Evolutionary conservation across 169 alveolate species (phyloP).

Genomic region (Perkinsus marinus): DNA sequence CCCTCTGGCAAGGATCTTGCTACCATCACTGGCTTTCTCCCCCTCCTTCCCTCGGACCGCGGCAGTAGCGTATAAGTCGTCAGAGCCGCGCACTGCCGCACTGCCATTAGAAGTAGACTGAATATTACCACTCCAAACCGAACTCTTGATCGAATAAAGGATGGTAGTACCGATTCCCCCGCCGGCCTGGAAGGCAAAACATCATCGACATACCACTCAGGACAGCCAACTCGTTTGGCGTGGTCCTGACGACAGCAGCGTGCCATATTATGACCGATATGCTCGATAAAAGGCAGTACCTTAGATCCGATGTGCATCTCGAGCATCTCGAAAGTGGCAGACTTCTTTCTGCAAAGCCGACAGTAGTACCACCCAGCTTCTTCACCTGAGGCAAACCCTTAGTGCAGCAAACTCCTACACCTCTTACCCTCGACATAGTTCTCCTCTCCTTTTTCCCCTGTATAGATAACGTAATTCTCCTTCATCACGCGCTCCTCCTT

Average conservation of each 20-base stretch:
- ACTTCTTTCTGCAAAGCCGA: not conserved
- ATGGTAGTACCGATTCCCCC: not conserved
- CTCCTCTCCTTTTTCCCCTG: not conserved
- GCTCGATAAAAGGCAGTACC: not conserved
- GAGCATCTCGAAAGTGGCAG: not conserved
- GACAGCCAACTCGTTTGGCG: not conserved
- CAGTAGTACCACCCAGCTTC: not conserved
- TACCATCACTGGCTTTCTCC: not conserved
- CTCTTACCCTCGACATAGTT: not conserved
- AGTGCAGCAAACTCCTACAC: not conserved
- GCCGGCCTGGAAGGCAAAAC: not conserved
- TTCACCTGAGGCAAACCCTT: not conserved
- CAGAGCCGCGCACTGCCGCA: not conserved
- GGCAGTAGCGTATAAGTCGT: not conserved
- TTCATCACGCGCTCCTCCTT: not conserved
- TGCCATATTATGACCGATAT: not conserved
- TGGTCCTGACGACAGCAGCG: not conserved
- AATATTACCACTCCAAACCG: not conserved
- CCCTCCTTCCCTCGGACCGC: not conserved
- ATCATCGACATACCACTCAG: not conserved
- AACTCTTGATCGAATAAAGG: too few species aligned
- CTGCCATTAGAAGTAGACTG: not conserved
- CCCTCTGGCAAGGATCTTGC: not conserved
- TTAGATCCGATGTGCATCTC: not conserved
- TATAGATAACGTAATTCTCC: not conserved